phyloP scores from a whole-genome alignment of 345 rosid species.

The Acer yangbiense region DNA sequence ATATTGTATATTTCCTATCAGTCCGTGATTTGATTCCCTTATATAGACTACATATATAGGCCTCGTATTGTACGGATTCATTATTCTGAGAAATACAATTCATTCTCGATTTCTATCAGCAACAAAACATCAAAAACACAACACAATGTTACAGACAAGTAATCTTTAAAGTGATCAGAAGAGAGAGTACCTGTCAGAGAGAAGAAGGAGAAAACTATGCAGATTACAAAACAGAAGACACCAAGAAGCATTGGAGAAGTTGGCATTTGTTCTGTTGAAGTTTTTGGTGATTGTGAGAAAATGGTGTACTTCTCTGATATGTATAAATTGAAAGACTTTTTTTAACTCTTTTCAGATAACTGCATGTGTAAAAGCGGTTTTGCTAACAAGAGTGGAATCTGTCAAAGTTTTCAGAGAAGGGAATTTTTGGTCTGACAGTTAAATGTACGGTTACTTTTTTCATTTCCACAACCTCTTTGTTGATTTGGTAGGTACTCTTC shows the following conservation, averaged over 20 bases:
- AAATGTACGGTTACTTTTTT: background rate
- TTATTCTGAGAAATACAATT: too few relatives aligned
- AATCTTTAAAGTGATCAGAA: background rate
- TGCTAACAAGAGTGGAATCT: background rate
- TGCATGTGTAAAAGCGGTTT: conserved; percentile 16
- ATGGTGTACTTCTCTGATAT: background rate
- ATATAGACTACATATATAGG: too few relatives aligned
- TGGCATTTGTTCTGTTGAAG: conserved; percentile 15
- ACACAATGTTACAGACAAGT: background rate
- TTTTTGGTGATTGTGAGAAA: conserved; percentile 3
- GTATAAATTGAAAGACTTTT: background rate
- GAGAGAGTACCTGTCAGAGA: conserved; percentile 6
- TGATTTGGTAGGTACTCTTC: background rate
- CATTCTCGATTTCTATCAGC: too few relatives aligned
- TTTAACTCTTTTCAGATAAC: conserved; percentile 13
- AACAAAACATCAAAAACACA: background rate
- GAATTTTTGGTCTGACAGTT: background rate
- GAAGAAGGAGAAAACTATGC: background rate
- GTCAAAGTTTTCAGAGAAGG: background rate
- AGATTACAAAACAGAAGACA: conserved; percentile 2
- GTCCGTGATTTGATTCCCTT: too few relatives aligned
- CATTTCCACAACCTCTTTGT: background rate
- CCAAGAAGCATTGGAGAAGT: background rate
- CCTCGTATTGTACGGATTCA: too few relatives aligned
- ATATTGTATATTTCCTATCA: too few relatives aligned